Percentiles rank a stretch among this genome's conserved stretches.
phyloP scores from a whole-genome alignment of 1,284 basidiomycete genomes.

The Ganoderma boninense region DNA sequence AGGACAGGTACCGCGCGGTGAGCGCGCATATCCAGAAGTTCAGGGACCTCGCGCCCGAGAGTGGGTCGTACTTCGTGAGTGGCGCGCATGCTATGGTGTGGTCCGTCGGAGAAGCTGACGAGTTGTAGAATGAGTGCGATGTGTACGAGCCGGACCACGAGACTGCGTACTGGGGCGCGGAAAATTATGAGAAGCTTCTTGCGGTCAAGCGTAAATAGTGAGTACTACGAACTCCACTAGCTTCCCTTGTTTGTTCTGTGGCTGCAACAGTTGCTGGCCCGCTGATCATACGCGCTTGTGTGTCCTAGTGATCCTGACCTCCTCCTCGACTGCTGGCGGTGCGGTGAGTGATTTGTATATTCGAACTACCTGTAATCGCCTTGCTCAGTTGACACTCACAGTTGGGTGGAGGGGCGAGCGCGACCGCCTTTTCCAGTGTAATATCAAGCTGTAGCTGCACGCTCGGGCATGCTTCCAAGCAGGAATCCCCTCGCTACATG shows the following conservation, averaged over 20 bases:
- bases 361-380: too few species aligned
- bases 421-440: constrained; percentile 35
- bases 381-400: constrained; percentile 10
- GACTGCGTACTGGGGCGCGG: constrained; percentile 59
- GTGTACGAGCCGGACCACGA: constrained; percentile 63
- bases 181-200: constrained; percentile 55
- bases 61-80: constrained; percentile 58
- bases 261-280: background rate
- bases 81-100: background rate
- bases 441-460: constrained; percentile 25
- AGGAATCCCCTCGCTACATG: background rate
- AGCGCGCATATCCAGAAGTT: constrained; percentile 49
- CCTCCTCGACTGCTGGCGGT: constrained; percentile 69
- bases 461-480: background rate
- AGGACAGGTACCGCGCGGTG: constrained; percentile 44
- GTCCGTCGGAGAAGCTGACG: constrained; percentile 3
- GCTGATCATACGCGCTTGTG: constrained; percentile 5
- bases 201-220: constrained; percentile 65
- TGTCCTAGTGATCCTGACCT: constrained; percentile 56
- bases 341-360: constrained; percentile 49
- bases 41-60: constrained; percentile 55
- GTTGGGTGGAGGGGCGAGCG: constrained; percentile 37
- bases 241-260: background rate
- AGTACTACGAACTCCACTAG: constrained; percentile 27
- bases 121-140: constrained; percentile 61